phyloP scores from a whole-genome alignment of 495 filamentous ascomycete genomes.

The Podospora pseudoanserina region DNA sequence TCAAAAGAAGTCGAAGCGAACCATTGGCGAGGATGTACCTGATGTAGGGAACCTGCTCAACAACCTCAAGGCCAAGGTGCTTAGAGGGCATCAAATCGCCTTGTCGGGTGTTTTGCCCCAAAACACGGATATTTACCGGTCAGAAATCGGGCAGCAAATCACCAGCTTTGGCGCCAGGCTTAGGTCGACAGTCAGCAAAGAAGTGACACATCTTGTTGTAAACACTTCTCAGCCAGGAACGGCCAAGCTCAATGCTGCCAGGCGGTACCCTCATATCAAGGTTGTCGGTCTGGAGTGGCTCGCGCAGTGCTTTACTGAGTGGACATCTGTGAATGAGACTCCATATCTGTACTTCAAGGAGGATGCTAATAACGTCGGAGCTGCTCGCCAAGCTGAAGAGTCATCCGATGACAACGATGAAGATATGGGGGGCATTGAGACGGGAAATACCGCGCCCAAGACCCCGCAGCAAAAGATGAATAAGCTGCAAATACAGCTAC shows the following conservation, averaged over 20 bases:
- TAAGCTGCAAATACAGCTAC: not conserved
- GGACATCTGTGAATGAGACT: conserved; percentile 69
- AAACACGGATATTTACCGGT: conserved; percentile 64
- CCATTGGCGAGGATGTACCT: conserved; percentile 68
- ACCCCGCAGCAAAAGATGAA: not conserved
- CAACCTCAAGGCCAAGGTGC: conserved; percentile 65
- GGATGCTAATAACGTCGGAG: not conserved
- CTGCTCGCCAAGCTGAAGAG: not conserved
- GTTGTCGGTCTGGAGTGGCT: conserved; percentile 93
- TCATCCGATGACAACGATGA: not conserved
- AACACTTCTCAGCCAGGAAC: conserved; percentile 66
- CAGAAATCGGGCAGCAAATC: conserved; percentile 81
- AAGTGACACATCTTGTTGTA: conserved; percentile 54
- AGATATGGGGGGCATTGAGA: not conserved
- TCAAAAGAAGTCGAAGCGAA: conserved; percentile 20
- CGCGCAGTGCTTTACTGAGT: conserved; percentile 70
- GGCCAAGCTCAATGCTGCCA: conserved; percentile 79
- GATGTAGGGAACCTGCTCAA: conserved; percentile 83
- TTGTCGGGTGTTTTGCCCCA: conserved; percentile 87
- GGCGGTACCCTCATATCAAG: conserved; percentile 65
- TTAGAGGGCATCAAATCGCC: conserved; percentile 67
- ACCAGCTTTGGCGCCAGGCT: conserved; percentile 79
- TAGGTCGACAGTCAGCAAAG: conserved; percentile 45
- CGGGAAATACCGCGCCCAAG: not conserved
- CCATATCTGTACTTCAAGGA: conserved; percentile 63